These are phyloP conservation scores for Aureobasidium zeae DNA, from an alignment of 2,329 filamentous ascomycete genomes.

Conservation along the genomic window DNA sequence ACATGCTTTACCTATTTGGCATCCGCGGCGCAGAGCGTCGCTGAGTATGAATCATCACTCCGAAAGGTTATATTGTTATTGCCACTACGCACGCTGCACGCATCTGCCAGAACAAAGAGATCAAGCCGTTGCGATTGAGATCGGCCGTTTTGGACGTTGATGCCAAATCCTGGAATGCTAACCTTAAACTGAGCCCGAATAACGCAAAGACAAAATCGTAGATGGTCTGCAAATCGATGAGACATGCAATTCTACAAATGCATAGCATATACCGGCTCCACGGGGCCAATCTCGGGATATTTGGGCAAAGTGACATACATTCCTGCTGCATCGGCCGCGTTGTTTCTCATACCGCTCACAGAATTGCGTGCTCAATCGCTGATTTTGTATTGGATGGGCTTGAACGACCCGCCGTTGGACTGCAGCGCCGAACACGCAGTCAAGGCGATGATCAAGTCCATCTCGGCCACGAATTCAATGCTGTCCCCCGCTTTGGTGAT, in stretches of 20 bases:
- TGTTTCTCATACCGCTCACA: no score
- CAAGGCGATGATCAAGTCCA: constrained; percentile 23
- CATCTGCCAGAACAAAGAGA: background rate
- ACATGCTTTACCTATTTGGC: no score
- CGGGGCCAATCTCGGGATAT: no score
- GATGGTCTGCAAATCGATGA: no score
- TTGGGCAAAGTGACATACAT: no score
- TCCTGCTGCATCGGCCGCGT: no score
- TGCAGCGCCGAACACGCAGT: constrained; percentile 22
- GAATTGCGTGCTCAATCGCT: constrained; percentile 2
- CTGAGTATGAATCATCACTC: constrained; percentile 2
- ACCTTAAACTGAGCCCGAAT: background rate
- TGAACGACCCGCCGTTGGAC: constrained; percentile 22
- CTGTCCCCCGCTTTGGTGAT: constrained; percentile 22
- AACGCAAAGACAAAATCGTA: no score
- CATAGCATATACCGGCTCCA: no score
- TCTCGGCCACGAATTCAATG: constrained; percentile 23
- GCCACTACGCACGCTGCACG: background rate
- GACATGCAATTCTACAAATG: no score
- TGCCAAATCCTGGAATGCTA: background rate
- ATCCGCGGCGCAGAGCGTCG: background rate
- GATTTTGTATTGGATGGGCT: constrained; percentile 20
- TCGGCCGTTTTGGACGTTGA: background rate
- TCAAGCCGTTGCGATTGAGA: background rate
- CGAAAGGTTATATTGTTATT: background rate